These are phyloP conservation scores for Ilyonectria robusta DNA, from an alignment of 2,329 filamentous ascomycete species.

Conservation along the genomic window DNA sequence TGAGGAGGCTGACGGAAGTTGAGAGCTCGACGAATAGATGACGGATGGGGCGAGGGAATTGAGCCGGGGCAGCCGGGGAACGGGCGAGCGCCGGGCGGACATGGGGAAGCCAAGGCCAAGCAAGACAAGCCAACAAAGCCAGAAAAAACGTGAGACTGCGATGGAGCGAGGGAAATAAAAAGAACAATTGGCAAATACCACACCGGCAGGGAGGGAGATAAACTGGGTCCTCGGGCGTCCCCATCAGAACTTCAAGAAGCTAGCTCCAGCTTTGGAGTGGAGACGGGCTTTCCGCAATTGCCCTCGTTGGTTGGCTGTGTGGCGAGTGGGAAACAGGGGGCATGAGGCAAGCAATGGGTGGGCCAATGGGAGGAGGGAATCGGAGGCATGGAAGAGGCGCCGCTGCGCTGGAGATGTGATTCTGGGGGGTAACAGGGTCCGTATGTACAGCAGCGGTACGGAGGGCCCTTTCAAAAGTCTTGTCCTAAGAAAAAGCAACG, in stretches of 20 bases:
- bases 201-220: background rate
- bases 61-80: constrained; percentile 24
- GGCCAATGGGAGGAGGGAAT: constrained; percentile 14
- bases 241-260: constrained; percentile 15
- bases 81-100: constrained; percentile 6
- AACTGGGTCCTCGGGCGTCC: background rate
- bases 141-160: constrained; percentile 16
- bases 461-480: too few species aligned
- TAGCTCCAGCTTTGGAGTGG: constrained; percentile 19
- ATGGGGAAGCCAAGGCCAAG: constrained; percentile 9
- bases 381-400: background rate
- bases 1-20: background rate
- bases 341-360: background rate
- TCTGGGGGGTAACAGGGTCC: background rate
- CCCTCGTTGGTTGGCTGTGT: constrained; percentile 13
- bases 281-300: constrained; percentile 13
- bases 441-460: too few species aligned
- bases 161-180: constrained; percentile 16
- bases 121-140: background rate
- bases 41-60: background rate
- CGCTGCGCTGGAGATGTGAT: background rate
- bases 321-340: background rate
- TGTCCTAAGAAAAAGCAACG: too few species aligned
- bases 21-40: background rate
- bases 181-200: constrained; percentile 18